Conservation (phyloP, 768 basidiomycete species). For the Tylopilus subfusipes region DNA sequence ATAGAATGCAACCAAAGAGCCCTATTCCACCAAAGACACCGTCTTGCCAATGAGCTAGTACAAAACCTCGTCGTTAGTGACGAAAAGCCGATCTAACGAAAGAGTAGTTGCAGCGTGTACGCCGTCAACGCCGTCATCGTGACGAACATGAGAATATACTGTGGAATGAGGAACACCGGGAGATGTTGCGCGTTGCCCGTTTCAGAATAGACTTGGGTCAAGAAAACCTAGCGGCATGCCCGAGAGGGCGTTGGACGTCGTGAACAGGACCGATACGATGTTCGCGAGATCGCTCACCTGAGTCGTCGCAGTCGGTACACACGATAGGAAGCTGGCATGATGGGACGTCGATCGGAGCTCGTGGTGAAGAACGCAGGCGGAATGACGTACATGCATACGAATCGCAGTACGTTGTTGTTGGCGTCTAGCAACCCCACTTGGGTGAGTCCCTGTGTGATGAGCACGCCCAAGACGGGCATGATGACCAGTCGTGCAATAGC, state of each 20-base stretch:
- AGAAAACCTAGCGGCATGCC: constrained; percentile 41
- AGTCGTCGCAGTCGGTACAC: constrained; percentile 57
- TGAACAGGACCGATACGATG: not conserved
- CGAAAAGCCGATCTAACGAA: constrained; percentile 15
- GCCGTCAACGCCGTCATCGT: constrained; percentile 38
- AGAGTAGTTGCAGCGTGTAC: constrained; percentile 36
- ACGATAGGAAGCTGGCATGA: constrained; percentile 50
- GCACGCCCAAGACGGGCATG: constrained; percentile 58
- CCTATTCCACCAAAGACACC: too few species aligned
- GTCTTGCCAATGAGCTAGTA: too few species aligned
- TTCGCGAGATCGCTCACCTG: constrained; percentile 37
- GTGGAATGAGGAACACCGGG: constrained; percentile 61
- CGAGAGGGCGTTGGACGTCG: not conserved
- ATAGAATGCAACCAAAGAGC: too few species aligned
- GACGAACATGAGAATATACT: constrained; percentile 40
- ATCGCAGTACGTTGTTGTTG: constrained; percentile 57
- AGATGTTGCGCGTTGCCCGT: constrained; percentile 62
- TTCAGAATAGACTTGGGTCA: constrained; percentile 65
- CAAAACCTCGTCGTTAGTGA: too few species aligned
- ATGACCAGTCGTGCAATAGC: constrained; percentile 54
- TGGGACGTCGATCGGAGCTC: not conserved
- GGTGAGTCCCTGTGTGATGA: constrained; percentile 52
- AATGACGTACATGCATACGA: constrained; percentile 62
- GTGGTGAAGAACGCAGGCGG: not conserved
- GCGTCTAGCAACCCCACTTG: constrained; percentile 42